Base-by-base conservation (phyloP, 768 basidiomycete species). In the Vararia minispora region DNA sequence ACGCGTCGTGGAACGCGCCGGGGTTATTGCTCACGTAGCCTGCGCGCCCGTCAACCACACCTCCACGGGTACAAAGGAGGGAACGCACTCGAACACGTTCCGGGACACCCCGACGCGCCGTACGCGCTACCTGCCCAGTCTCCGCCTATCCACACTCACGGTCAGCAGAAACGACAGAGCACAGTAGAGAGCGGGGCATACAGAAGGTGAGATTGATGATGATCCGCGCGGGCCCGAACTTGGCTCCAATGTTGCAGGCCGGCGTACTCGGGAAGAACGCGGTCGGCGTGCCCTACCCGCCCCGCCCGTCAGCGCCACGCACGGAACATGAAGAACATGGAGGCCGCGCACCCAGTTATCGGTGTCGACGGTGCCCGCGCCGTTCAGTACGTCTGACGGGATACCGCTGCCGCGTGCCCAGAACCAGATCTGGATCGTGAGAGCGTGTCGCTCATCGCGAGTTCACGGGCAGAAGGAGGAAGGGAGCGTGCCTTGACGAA, bases 401-500 rank as follows among this genome's bases (percentile, higher is more conserved):
- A 45, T 39, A 10, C 22, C 23, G 14, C 44, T 51, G 29, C 52
- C 47, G 29, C 61, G 46, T 4, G 57, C 49, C 61, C 63, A 66
- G 50, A 60, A 63, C 51, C 58, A 64, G 16, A 62, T 46, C 35
- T 58, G 55, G 24, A 63, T 55, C n/a, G n/a, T n/a, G n/a, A n/a
- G n/a, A n/a, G n/a, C n/a, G n/a, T n/a, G n/a, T n/a, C n/a, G n/a
- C n/a, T n/a, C n/a, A n/a, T n/a, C n/a, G n/a, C n/a, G n/a, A n/a
- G n/a, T n/a, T n/a, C n/a, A n/a, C n/a, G n/a, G n/a, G n/a, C n/a
- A n/a, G n/a, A n/a, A n/a, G n/a, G n/a, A n/a, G n/a, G n/a, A n/a
- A n/a, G 26, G n/a, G n/a, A n/a, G n/a, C n/a, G n/a, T n/a, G n/a
- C 62, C 44, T 76, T 78, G 52, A 84, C 73, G 52, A 65, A 72